Evolutionary conservation across 495 filamentous ascomycete genomes (phyloP), one percentile per base, ranked within the genome.

Genomic region (Penicillium chermesinum): DNA sequence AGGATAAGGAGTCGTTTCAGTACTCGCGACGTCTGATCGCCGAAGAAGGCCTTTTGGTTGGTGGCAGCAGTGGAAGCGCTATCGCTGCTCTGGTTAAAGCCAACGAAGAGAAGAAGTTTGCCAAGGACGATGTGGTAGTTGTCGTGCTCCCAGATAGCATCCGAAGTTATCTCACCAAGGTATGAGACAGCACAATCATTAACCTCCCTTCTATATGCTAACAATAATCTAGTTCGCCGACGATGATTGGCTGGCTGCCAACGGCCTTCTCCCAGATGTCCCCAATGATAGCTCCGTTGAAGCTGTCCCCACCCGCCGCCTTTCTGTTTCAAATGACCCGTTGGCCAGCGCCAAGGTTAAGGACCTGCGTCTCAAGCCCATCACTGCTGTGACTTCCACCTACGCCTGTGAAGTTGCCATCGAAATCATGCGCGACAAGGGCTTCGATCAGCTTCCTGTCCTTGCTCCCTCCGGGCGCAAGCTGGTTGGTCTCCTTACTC

Each of bases 181-280:
- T 80, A 63, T 48, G 59, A 41, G 21, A 13, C 9, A 10, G 39
- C 7, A 2, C 47, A 16, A n/a, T 16, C 21, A 38, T 12, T 16
- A 30, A 30, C 32, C 18, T 3, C 46, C 34, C 20, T 12, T 48
- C 33, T 18, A 25, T 6, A 40, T 51, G 25, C 34, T 55, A 33
- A 47, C 49, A 10, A 10, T 30, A 37, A 21, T n/a, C 9, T 45
- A 81, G 79, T 98, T 98, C 61, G 87, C 90, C 52, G 94, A 98
- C 60, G 93, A 98, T 61, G 89, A 96, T 67, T 97, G 94, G 94
- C 84, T 97, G 40, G 89, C 88, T 41, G 91, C 91, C 38, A 96
- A 97, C 63, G 84, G 89, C 58, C 88, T 97, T 33, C 77, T 95
- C 12, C 76, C 84, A 1, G 67, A 80, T 7, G 70, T 77, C 8